Evolutionary conservation across 306 rosid genomes (phyloP).

Genomic region (Cotoneaster glaucophyllus): DNA sequence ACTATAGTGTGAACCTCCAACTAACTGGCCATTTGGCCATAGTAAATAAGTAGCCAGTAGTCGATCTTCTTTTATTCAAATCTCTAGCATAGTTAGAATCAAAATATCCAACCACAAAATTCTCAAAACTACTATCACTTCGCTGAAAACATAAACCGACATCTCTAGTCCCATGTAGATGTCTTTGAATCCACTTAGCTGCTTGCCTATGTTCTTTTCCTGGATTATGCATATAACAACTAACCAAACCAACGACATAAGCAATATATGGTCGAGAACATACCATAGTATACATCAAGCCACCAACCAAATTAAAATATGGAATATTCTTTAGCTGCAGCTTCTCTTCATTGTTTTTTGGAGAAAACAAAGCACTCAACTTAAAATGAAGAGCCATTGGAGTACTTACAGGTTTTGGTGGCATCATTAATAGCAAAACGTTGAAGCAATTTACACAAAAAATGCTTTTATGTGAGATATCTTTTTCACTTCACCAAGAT

Average conservation of each 20-base stretch:
- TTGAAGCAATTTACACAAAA: too few species aligned
- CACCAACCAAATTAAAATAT: neutral
- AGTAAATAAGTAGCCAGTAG: neutral
- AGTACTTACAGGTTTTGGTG: neutral
- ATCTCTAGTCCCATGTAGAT: neutral
- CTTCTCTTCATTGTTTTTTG: neutral
- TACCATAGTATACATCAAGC: neutral
- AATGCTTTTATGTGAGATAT: too few species aligned
- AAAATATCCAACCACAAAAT: neutral
- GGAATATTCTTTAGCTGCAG: neutral
- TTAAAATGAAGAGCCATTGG: too few species aligned
- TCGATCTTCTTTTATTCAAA: neutral
- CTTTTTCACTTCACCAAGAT: too few species aligned
- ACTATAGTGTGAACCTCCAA: neutral
- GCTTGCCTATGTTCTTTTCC: neutral
- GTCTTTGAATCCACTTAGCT: neutral
- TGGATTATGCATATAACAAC: neutral
- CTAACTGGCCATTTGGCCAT: neutral
- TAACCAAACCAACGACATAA: neutral
- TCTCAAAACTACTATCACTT: neutral
- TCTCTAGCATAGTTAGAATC: neutral
- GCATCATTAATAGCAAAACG: neutral
- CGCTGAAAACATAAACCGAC: neutral
- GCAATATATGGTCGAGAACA: neutral
- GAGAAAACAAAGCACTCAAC: too few species aligned